Evolutionary conservation across 768 basidiomycete species (phyloP), one percentile per base, ranked within the genome.

Genomic region (Pilatotrama ljubarskyi): DNA sequence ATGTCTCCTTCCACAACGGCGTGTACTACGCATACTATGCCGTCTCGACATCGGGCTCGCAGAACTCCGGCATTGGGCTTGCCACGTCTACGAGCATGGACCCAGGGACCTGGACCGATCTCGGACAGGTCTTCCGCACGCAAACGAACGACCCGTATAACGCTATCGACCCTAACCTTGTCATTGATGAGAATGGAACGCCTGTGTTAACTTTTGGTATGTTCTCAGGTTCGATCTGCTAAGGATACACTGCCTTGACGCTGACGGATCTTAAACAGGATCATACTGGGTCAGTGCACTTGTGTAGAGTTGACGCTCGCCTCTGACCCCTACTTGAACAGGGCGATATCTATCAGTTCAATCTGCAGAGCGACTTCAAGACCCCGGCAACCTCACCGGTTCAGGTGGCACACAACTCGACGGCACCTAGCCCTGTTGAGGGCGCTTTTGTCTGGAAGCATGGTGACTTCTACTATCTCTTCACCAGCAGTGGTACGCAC

Each of bases 21-120:
- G 29, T 47, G 32, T 69, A 69, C 41, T 59, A 58, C 26, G 61
- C 65, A 15, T 70, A 68, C 51, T 70, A 68, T 57, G 58, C 65
- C 1, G 64, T 66, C 6, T 67, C 67, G 22, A 58, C 62, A 1
- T 61, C 67, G 24, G 69, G 69, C 38, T 63, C 62, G 35, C 69
- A 70, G 57, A 59, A 67, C 38, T 68, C 67, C 5, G 63, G 55
- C 17, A 70, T 70, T 40, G 67, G 67, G 1, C 54, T 67, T 6
- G 69, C 69, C 9, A 68, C 66, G 10, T 66, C 64, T 40, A 29
- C 66, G 20, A 63, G 62, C 25, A 67, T 68, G 66, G 62, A 66
- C 26, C 58, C 66, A 14, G 69, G 69, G 2, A 67, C 66, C 0
- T 70, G 68, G 68, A 66, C 65, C 1, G 65, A 67, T 51, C 64